Conservation (phyloP, 305 asterid genomes). For the Solanum chacoense region DNA sequence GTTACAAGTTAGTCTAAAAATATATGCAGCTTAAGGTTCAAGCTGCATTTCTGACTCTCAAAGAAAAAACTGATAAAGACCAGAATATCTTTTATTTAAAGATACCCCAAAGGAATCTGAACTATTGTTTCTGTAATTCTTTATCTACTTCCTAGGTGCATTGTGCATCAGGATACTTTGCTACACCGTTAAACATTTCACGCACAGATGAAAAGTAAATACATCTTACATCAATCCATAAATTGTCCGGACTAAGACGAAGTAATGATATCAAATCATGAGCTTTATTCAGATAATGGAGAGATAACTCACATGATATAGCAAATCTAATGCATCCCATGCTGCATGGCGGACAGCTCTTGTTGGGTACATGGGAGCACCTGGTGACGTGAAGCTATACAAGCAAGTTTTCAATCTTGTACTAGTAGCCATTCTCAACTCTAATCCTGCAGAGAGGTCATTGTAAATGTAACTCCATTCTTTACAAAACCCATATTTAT, state of each 20-base stretch:
- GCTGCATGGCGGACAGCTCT: slow-evolving; percentile 98
- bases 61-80: not conserved
- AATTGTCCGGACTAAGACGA: not conserved
- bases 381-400: slow-evolving; percentile 96
- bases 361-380: slow-evolving; percentile 96
- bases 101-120: not conserved
- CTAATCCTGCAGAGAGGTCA: slow-evolving; percentile 47
- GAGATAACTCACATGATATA: slow-evolving; percentile 68
- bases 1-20: not conserved
- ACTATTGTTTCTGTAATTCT: not conserved
- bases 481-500: not conserved
- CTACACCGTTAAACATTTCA: not conserved
- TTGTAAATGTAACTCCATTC: not conserved
- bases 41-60: not conserved
- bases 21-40: not conserved
- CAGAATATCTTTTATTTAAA: not conserved
- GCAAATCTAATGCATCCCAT: slow-evolving; percentile 80
- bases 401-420: slow-evolving; percentile 84
- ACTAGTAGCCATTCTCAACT: slow-evolving; percentile 79
- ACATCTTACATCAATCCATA: not conserved
- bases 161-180: not conserved
- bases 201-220: not conserved
- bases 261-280: not conserved
- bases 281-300: not conserved
- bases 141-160: not conserved